Base-by-base conservation (phyloP, 768 basidiomycete genomes). In the Sistotremastrum suecicum region DNA sequence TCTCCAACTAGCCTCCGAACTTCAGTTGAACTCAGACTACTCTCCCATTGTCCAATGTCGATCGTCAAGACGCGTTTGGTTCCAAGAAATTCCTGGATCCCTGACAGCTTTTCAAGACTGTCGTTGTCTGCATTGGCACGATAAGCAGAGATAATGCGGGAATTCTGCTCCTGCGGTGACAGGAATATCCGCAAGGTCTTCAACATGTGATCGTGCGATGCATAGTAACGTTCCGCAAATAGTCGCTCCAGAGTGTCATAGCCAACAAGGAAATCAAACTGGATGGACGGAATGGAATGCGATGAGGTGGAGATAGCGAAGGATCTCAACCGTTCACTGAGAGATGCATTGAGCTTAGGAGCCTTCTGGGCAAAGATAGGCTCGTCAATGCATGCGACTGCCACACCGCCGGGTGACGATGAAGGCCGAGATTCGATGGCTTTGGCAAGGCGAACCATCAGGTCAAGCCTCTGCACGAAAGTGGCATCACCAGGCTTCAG, bases 341-440 rank as follows among this genome's bases (percentile, higher is more conserved):
- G 66, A 55, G 72, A 80, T 5, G 56, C 54, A 41, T 68, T 72
- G 31, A 94, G 63, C 37, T 67, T 62, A 7, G 59, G 60, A 9
- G 84, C 80, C 63, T 97, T 97, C 11, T 79, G 76, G 29, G 85
- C 83, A 59, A 97, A 95, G 0, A 81, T 87, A 7, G 91, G 88
- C 55, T 89, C 86, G 58, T 90, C 76, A 49, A 88, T 75, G 52
- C 91, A 72, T 5, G 75, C 92, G 5, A 94, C 72, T 0, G 86
- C 89, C 34, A 83, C 67, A 47, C 83, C 81, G 5, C 20, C 20
- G 1, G 20, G 20, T 20, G 20, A 20, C 2, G 20, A 1, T 2
- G 20, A 20, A 20, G 20, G 20, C 20, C 20, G 7, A 20, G 9
- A 9, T 20, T 49, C 45, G 41, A 77, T 56, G 47, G 76, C 70